Evolutionary conservation across 192 early-diverging fungal species (phyloP).

Genomic region (Umbelopsis sp.): DNA sequence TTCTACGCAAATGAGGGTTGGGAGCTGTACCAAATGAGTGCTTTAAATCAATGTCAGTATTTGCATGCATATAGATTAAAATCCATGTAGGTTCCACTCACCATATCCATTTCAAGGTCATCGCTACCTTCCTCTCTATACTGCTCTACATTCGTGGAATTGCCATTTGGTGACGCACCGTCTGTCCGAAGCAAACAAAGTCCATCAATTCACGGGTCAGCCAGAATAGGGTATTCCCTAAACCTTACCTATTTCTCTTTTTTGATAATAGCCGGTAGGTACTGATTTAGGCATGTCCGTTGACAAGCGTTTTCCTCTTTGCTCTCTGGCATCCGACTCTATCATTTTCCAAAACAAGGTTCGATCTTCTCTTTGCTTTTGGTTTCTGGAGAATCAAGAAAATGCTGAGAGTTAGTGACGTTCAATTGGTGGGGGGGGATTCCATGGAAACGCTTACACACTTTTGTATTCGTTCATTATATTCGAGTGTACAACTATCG

Average conservation of each 20-base stretch:
- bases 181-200: neutral
- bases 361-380: constrained; percentile 26
- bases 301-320: constrained; percentile 8
- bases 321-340: constrained; percentile 1
- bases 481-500: constrained; percentile 86
- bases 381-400: constrained; percentile 70
- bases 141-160: neutral
- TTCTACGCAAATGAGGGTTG: constrained; percentile 56
- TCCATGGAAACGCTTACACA: constrained; percentile 47
- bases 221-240: no score
- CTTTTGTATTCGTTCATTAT: constrained; percentile 74
- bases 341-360: neutral
- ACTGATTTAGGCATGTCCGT: neutral
- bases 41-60: constrained; percentile 13
- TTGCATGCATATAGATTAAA: neutral
- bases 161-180: neutral
- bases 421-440: constrained; percentile 82
- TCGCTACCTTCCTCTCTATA: constrained; percentile 19
- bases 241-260: neutral
- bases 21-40: constrained; percentile 49
- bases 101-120: constrained; percentile 34
- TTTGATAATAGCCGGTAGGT: neutral
- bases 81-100: neutral
- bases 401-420: constrained; percentile 82
- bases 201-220: neutral